phyloP scores from a whole-genome alignment of 2,329 filamentous ascomycete genomes.

The Arthrobotrys pseudoclavata region DNA sequence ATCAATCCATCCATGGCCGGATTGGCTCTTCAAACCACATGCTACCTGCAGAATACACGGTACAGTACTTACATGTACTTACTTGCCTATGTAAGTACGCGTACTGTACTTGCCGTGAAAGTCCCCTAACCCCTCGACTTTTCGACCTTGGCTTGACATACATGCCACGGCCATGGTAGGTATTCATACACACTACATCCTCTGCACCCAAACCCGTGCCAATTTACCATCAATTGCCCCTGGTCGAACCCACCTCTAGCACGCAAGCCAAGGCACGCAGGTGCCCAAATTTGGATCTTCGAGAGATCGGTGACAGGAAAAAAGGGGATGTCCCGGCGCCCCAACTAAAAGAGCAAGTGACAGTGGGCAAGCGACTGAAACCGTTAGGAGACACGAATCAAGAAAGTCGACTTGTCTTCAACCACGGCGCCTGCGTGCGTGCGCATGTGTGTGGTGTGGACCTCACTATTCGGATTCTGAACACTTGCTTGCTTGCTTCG shows the following conservation, averaged over 20 bases:
- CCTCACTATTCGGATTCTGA: slow-evolving; percentile 18
- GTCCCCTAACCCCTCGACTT: neutral
- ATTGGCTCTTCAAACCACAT: neutral
- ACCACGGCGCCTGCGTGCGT: slow-evolving; percentile 7
- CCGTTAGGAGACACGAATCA: slow-evolving; percentile 26
- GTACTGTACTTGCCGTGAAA: neutral
- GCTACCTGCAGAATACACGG: neutral
- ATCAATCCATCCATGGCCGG: no score
- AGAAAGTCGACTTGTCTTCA: slow-evolving; percentile 30
- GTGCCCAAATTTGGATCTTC: slow-evolving; percentile 52
- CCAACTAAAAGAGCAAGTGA: slow-evolving; percentile 38
- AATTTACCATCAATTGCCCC: slow-evolving; percentile 28
- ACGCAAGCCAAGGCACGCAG: slow-evolving; percentile 54
- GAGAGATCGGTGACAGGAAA: slow-evolving; percentile 34
- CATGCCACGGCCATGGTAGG: no score
- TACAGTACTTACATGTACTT: neutral
- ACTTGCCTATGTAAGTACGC: neutral
- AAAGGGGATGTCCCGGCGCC: slow-evolving; percentile 1
- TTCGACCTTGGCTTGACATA: no score
- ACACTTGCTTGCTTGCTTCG: slow-evolving; percentile 8
- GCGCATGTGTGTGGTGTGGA: neutral
- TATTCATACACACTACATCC: neutral
- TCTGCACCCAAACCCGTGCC: slow-evolving; percentile 13
- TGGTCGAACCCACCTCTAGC: slow-evolving; percentile 21
- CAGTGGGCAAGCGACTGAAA: slow-evolving; percentile 16